phyloP scores from a whole-genome alignment of 768 basidiomycete species.

The Mycena sanguinolenta region DNA sequence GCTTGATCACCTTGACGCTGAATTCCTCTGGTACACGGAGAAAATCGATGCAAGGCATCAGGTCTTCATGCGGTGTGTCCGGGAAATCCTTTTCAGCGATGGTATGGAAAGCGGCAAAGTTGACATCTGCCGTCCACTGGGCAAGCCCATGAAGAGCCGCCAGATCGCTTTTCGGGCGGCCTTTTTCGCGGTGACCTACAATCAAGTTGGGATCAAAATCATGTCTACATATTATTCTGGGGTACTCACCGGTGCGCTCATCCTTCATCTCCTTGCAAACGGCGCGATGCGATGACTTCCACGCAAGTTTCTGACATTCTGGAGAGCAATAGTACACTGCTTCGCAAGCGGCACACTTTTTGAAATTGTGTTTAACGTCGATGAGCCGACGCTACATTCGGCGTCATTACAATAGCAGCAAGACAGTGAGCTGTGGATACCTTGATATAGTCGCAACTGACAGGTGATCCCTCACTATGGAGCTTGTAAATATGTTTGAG shows the following conservation, averaged over 20 bases:
- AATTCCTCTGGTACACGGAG: slow-evolving; percentile 45
- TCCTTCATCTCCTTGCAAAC: slow-evolving; percentile 51
- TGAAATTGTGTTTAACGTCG: slow-evolving; percentile 48
- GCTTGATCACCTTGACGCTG: slow-evolving; percentile 33
- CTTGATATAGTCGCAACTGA: slow-evolving; percentile 51
- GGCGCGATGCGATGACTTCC: slow-evolving; percentile 51
- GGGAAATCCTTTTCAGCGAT: slow-evolving; percentile 45
- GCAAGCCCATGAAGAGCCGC: slow-evolving; percentile 50
- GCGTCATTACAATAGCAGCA: background rate
- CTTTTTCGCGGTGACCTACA: slow-evolving; percentile 48
- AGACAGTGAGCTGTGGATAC: slow-evolving; percentile 30
- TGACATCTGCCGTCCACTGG: slow-evolving; percentile 44
- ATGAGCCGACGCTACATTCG: slow-evolving; percentile 48
- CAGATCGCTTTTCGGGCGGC: slow-evolving; percentile 47
- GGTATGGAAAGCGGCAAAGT: slow-evolving; percentile 41
- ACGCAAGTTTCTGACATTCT: slow-evolving; percentile 51
- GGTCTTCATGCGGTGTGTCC: slow-evolving; percentile 33
- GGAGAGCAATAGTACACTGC: slow-evolving; percentile 53
- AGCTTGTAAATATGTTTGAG: background rate
- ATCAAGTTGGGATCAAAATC: background rate
- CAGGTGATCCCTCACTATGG: slow-evolving; percentile 43
- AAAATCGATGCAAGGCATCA: slow-evolving; percentile 52
- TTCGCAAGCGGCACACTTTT: slow-evolving; percentile 48
- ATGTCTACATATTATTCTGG: background rate
- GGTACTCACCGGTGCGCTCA: slow-evolving; percentile 45